Evolutionary conservation across 306 rosid genomes (phyloP), one percentile per base, ranked within the genome.

Genomic region (Medicago ruthenica): DNA sequence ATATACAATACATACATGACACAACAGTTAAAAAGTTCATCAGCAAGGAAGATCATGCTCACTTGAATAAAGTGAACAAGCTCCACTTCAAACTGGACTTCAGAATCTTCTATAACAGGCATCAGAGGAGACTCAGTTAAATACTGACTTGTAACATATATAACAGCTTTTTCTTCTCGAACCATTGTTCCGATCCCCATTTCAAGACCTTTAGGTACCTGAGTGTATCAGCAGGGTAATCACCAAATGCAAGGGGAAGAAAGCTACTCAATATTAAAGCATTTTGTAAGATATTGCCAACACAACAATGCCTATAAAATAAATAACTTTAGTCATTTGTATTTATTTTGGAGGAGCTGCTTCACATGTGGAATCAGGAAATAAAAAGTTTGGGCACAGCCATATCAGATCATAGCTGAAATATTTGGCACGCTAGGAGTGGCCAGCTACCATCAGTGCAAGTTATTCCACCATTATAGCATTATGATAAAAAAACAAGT

Each of bases 151-250:
- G 83, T 83, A 34, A 90, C 97, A 71, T 81, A 96, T 82, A 90
- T 84, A 54, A 88, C 86, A 58, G 97, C 98, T 82, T 89, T 95
- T 87, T 96, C 99, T 82, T 85, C 86, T 76, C 93, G 84, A 58
- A 90, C 65, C 99, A 92, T 96, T 20, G 96, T 84, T 77, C 97
- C 99, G 42, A 96, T 90, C 50, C 91, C 99, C 97, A 92, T 89
- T 85, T 96, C 98, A 80, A 96, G 97, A 78, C 98, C 99, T 83
- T 89, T 89, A 71, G 99, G 99, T 71, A 96, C 90, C 99, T 96
- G 83, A 20, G 51, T 13, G 9, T 34, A 71, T 36, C 34, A 83
- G 76, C 21, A 79, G 51, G 58, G 40, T 55, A 12, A 65, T 60
- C 27, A 20, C n/a, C 54, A 67, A 66, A 78, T 34, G 27, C 21